Evolutionary conservation across 2,329 filamentous ascomycete species (phyloP).

Genomic region (Trichoderma harzianum): DNA sequence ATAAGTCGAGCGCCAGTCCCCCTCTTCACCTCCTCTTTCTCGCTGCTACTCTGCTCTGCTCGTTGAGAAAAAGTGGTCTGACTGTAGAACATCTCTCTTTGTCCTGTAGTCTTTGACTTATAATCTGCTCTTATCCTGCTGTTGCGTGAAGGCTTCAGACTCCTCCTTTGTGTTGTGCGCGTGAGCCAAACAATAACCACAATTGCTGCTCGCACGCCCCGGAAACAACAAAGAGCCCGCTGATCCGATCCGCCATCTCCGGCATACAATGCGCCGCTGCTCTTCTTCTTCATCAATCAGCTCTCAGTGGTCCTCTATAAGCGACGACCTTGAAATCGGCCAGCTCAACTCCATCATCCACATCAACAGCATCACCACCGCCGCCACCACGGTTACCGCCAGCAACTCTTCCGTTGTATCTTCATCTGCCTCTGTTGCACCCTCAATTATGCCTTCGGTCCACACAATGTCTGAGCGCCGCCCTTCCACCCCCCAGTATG

Average conservation of each 20-base stretch:
- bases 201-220: not conserved
- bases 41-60: not conserved
- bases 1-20: conserved; percentile 11
- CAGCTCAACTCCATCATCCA: not conserved
- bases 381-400: conserved; percentile 1
- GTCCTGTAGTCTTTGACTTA: not conserved
- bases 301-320: conserved; percentile 22
- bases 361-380: not conserved
- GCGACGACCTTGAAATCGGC: not conserved
- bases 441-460: not conserved
- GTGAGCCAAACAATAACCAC: not conserved
- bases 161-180: not conserved
- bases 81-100: not conserved
- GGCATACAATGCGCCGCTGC: conserved; percentile 1
- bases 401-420: not conserved
- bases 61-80: not conserved
- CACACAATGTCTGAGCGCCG: conserved; percentile 5
- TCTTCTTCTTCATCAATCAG: conserved; percentile 24
- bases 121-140: not conserved
- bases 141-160: not conserved
- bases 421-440: not conserved
- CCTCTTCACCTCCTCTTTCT: not conserved
- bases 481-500: conserved; percentile 8
- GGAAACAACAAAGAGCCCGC: not conserved
- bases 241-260: not conserved